Evolutionary conservation across 108 stramenopile genomes (phyloP).

Genomic region (Aurantiochytrium sp.): DNA sequence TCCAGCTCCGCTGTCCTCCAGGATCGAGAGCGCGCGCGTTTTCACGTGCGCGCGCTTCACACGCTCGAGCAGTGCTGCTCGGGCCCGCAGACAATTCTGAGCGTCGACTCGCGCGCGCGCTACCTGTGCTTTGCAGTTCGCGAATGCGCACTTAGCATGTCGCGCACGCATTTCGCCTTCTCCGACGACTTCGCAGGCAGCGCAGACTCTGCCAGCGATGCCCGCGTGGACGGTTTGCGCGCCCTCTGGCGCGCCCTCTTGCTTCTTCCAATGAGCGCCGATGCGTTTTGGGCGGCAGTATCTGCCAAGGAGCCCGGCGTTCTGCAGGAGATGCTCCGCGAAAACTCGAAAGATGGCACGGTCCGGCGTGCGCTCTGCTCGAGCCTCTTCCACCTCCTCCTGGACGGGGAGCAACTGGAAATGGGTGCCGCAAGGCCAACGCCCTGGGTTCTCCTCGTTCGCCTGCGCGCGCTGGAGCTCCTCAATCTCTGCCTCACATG

Average conservation of each 20-base stretch:
- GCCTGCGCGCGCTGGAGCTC: neutral
- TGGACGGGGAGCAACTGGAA: neutral
- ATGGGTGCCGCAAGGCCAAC: neutral
- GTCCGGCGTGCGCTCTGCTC: neutral
- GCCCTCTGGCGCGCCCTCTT: neutral
- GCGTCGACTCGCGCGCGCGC: neutral
- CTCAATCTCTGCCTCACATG: neutral
- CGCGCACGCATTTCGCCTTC: too few species aligned
- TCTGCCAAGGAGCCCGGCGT: neutral
- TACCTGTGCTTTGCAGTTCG: neutral
- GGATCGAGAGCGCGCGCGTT: neutral
- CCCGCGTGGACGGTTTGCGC: neutral
- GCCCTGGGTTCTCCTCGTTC: neutral
- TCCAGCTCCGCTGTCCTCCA: neutral
- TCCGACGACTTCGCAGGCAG: too few species aligned
- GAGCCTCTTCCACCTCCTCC: neutral
- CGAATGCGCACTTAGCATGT: neutral
- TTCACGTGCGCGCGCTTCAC: neutral
- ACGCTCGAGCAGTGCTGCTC: neutral
- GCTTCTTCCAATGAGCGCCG: neutral
- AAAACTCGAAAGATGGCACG: neutral
- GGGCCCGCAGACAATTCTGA: neutral
- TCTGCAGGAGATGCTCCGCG: neutral
- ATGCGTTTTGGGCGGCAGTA: neutral
- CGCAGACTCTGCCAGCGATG: too few species aligned